A percentile compares a stretch with the other conserved stretches of the same genome.
phyloP scores from a whole-genome alignment of 805 yeast species.

The Ogataea kodamae region DNA sequence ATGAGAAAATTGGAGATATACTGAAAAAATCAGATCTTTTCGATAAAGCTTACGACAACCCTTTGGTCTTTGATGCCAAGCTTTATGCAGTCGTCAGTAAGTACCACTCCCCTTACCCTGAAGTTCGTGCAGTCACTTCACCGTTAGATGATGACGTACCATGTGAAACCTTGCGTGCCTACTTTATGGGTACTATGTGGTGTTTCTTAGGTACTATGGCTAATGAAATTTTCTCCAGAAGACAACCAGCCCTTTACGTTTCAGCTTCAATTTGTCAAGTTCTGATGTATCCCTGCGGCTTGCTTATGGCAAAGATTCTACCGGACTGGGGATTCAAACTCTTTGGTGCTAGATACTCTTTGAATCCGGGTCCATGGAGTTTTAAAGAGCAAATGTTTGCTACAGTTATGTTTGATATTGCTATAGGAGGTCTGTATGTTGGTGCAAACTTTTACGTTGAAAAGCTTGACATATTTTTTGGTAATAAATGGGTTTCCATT shows the following conservation, averaged over 20 bases:
- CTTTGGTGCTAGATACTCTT: conserved; percentile 36
- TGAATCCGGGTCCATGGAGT: conserved; percentile 66
- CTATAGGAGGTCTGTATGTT: conserved; percentile 34
- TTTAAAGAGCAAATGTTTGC: conserved; percentile 65
- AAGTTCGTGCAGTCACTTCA: conserved; percentile 61
- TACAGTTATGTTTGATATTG: conserved; percentile 41
- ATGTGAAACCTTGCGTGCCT: conserved; percentile 41
- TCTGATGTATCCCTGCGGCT: conserved; percentile 59
- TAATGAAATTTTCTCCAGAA: conserved; percentile 56
- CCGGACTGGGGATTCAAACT: conserved; percentile 42
- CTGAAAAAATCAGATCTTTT: conserved; percentile 14
- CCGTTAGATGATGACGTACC: conserved; percentile 47
- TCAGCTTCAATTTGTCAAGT: conserved; percentile 54
- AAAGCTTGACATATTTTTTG: conserved; percentile 29
- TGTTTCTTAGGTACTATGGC: conserved; percentile 51
- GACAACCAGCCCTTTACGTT: conserved; percentile 51
- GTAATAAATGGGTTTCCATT: conserved; percentile 25
- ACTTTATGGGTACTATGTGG: conserved; percentile 19
- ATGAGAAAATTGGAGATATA: conserved; percentile 10
- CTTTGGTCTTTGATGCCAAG: conserved; percentile 23
- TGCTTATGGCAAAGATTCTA: conserved; percentile 39
- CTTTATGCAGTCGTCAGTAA: conserved; percentile 36
- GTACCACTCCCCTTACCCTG: conserved; percentile 57
- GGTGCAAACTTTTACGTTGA: conserved; percentile 35
- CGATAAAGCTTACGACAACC: conserved; percentile 1